Base-by-base conservation (phyloP, 75 land plant genomes). In the Pinus taeda region DNA sequence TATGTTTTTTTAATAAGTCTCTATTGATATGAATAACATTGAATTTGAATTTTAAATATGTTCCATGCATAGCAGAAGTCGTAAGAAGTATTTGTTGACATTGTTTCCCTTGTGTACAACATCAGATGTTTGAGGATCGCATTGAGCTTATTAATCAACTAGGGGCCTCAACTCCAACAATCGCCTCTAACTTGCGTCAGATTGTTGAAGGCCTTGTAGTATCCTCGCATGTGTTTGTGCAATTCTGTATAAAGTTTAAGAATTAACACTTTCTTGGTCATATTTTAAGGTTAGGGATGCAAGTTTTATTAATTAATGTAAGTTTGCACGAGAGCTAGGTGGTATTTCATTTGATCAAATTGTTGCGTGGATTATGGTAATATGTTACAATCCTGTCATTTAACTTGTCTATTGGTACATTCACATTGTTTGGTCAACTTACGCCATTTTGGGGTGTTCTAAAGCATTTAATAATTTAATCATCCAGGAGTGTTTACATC, bases 111-210 rank as follows among this genome's bases (percentile, higher is more conserved):
- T 49, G 53, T 49, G 53, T 49, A 8, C 53, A 33, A 33, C 33
- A 64, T 64, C 85, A 89, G 91, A 85, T 78, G 33, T 73, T 86
- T 49, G 91, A 89, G 78, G 71, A 42, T 45, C 86, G 87, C 6
- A 42, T 84, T 78, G 67, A 80, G 22, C 81, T 86, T 73, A 65
- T 89, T 20, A 80, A 30, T 13, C 74, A 80, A 57, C 75, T 89
- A 13, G 81, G 57, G 59, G 75, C 73, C 24, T 66, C 70, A 45
- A 17, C 77, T 36, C 13, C 80, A 53, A 45, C 65, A 37, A 70
- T 69, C 17, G 60, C 79, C 57, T 81, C 85, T 24, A 79, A 84
- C 59, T 55, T 83, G 71, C 59, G 20, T 57, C 65, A 61, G 24
- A 29, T 89, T 45, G 77, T 75, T 37, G 91, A 89, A 77, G 65